These are phyloP conservation scores for Nannizzia gypsea DNA, from an alignment of 2,329 filamentous ascomycete species.

Conservation along the genomic window DNA sequence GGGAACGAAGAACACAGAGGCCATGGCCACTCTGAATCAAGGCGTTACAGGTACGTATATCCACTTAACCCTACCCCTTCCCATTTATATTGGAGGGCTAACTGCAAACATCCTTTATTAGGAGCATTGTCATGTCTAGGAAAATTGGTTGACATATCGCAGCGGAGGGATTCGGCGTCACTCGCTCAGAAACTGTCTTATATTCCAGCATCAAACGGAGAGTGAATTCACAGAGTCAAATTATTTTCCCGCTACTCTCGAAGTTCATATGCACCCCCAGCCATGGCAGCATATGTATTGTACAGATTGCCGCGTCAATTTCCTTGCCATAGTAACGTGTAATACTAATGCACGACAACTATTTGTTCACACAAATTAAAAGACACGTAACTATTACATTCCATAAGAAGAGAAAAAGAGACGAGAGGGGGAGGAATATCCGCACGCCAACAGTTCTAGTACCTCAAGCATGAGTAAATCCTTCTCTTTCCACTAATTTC, in stretches of 20 bases:
- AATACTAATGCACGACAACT: no score
- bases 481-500: not conserved
- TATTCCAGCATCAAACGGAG: not conserved
- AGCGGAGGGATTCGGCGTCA: slow-evolving; percentile 1
- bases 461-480: not conserved
- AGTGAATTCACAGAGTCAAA: not conserved
- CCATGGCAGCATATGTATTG: not conserved
- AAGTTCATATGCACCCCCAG: not conserved
- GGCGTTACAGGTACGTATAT: slow-evolving; percentile 66
- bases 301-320: no score
- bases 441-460: no score
- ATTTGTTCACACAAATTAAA: no score
- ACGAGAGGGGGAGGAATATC: no score
- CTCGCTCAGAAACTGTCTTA: not conserved
- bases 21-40: slow-evolving; percentile 72
- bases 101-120: slow-evolving; percentile 8
- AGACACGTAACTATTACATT: no score
- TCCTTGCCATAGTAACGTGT: no score
- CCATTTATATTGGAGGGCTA: not conserved
- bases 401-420: no score
- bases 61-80: slow-evolving; percentile 4
- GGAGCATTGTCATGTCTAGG: slow-evolving; percentile 20
- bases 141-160: slow-evolving; percentile 14
- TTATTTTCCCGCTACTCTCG: not conserved
- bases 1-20: slow-evolving; percentile 78